Conservation (phyloP, 768 basidiomycete genomes). For the Lactarius sanguifluus region DNA sequence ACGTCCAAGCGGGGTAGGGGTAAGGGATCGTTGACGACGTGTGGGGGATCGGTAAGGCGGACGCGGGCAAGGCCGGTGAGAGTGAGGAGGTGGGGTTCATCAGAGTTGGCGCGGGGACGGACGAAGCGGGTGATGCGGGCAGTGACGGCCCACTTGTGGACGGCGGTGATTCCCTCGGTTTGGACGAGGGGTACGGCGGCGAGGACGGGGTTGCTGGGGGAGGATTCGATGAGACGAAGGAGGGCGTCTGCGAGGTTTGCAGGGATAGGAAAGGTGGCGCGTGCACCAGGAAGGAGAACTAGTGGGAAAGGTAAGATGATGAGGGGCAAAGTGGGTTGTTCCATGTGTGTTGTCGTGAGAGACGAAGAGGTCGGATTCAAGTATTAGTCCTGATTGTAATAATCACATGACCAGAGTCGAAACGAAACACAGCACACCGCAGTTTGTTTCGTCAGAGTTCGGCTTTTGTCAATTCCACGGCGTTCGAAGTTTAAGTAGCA, state of each 20-base stretch:
- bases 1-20: conserved; percentile 33
- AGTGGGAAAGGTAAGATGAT: conserved; percentile 69
- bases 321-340: conserved; percentile 50
- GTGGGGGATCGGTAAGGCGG: conserved; percentile 48
- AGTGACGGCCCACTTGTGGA: conserved; percentile 63
- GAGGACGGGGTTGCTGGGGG: conserved; percentile 66
- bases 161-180: conserved; percentile 28
- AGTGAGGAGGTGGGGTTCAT: conserved; percentile 65
- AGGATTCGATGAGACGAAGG: conserved; percentile 63
- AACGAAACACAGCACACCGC: too few relatives aligned
- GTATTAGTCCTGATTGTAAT: background rate
- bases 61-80: conserved; percentile 72
- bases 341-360: background rate
- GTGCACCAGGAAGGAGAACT: conserved; percentile 71
- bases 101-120: conserved; percentile 54
- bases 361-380: background rate
- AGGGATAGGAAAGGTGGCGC: conserved; percentile 66
- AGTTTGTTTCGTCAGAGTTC: too few relatives aligned
- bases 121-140: conserved; percentile 71
- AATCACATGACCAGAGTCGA: background rate
- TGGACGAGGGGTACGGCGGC: conserved; percentile 61
- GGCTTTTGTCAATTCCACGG: too few relatives aligned
- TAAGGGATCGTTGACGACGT: conserved; percentile 49
- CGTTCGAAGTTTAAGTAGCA: too few relatives aligned
- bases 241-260: conserved; percentile 62